phyloP scores from a whole-genome alignment of 1,139 yeast species.

The Yamadazyma membranifaciens region DNA sequence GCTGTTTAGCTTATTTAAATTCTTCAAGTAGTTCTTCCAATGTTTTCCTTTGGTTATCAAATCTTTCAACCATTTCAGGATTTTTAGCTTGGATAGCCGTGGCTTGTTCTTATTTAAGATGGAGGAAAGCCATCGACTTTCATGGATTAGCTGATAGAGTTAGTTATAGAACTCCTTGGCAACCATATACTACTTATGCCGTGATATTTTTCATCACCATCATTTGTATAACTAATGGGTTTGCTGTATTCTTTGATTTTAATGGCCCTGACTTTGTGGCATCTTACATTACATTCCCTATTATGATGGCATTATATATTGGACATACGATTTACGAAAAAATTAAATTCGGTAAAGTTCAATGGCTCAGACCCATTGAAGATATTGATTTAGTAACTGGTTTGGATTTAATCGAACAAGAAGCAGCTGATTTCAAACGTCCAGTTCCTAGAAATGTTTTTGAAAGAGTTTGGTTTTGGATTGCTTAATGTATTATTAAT shows the following conservation, averaged over 20 bases:
- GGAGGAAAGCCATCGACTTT: constrained; percentile 50
- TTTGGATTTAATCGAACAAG: constrained; percentile 42
- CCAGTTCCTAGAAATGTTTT: constrained; percentile 32
- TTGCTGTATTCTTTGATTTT: constrained; percentile 52
- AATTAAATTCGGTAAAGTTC: constrained; percentile 20
- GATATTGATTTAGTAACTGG: constrained; percentile 47
- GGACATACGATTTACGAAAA: constrained; percentile 39
- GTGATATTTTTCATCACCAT: constrained; percentile 45
- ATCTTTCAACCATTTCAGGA: constrained; percentile 70
- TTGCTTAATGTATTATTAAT: constrained; percentile 11
- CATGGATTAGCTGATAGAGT: constrained; percentile 45
- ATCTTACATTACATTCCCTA: constrained; percentile 60
- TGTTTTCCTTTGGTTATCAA: constrained; percentile 67
- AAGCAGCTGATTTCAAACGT: constrained; percentile 28
- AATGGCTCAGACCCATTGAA: constrained; percentile 27
- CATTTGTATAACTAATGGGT: constrained; percentile 57
- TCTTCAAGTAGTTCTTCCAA: constrained; percentile 51
- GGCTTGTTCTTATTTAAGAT: constrained; percentile 46
- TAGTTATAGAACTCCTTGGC: constrained; percentile 46
- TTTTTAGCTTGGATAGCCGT: constrained; percentile 64
- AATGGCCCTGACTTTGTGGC: constrained; percentile 57
- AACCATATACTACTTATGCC: constrained; percentile 51
- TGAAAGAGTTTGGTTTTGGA: constrained; percentile 42
- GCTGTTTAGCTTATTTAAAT: constrained; percentile 62
- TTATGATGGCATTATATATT: constrained; percentile 45